A percentile compares a stretch with the other conserved stretches of the same genome.
These are phyloP conservation scores for Penicillium sclerotigenum DNA, from an alignment of 2,329 filamentous ascomycete species.

Conservation along the genomic window DNA sequence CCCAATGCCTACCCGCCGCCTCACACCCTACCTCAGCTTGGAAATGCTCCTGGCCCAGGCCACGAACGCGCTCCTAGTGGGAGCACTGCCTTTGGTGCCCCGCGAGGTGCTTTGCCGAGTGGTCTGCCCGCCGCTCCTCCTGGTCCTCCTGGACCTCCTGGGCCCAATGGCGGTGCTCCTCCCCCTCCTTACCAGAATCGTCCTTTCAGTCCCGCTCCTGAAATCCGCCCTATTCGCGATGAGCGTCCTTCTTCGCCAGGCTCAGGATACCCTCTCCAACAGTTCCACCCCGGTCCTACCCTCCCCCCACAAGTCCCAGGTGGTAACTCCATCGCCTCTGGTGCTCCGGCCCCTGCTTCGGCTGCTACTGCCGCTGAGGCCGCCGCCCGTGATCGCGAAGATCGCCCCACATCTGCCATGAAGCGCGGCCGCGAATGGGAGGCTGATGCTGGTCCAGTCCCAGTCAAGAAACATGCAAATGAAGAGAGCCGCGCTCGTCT, in stretches of 20 bases:
- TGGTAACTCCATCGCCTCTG: constrained; percentile 57
- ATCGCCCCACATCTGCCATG: constrained; percentile 71
- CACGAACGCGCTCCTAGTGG: constrained; percentile 39
- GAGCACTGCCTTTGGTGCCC: constrained; percentile 32
- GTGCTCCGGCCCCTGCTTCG: constrained; percentile 64
- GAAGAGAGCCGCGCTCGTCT: constrained; percentile 84
- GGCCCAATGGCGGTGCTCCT: constrained; percentile 55
- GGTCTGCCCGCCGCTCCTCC: constrained; percentile 44
- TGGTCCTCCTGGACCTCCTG: constrained; percentile 49
- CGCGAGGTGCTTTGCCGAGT: constrained; percentile 45
- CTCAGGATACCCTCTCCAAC: constrained; percentile 76
- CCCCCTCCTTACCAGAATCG: constrained; percentile 66
- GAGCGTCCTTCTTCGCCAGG: constrained; percentile 89
- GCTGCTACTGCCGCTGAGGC: constrained; percentile 66
- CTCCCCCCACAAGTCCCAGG: constrained; percentile 39
- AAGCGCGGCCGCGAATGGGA: constrained; percentile 95
- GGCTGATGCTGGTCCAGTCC: constrained; percentile 61
- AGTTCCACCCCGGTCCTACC: constrained; percentile 73
- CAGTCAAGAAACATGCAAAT: constrained; percentile 76
- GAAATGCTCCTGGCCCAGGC: constrained; percentile 45
- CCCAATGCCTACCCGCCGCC: constrained; percentile 51
- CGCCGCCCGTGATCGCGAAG: constrained; percentile 64
- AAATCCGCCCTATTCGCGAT: constrained; percentile 78
- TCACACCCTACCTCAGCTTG: constrained; percentile 52
- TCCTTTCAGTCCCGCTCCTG: constrained; percentile 74